These are phyloP conservation scores for Aspergillus luchuensis DNA, from an alignment of 2,329 filamentous ascomycete genomes.

Conservation along the genomic window DNA sequence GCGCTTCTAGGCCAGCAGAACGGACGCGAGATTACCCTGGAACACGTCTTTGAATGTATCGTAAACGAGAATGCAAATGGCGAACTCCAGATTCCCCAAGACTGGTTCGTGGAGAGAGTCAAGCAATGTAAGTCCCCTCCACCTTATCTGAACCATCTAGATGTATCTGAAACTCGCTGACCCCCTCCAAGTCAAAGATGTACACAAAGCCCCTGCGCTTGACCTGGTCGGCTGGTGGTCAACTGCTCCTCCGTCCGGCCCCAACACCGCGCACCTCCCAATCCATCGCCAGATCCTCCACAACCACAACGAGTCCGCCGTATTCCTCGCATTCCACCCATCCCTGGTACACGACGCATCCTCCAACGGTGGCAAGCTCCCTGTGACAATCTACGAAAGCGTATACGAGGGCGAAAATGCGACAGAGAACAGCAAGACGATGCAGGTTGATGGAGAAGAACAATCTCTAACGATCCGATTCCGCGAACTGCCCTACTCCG, in stretches of 20 bases:
- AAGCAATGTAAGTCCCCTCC: constrained; percentile 71
- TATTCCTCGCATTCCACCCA: constrained; percentile 86
- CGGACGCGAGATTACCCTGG: constrained; percentile 85
- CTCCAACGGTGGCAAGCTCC: constrained; percentile 74
- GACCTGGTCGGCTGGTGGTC: constrained; percentile 94
- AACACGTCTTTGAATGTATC: constrained; percentile 87
- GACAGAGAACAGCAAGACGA: constrained; percentile 61
- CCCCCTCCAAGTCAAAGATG: constrained; percentile 70
- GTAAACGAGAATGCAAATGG: constrained; percentile 54
- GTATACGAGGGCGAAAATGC: constrained; percentile 70
- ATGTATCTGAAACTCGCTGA: neutral
- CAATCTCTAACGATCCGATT: constrained; percentile 68
- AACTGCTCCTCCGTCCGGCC: constrained; percentile 71
- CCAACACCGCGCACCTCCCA: constrained; percentile 65
- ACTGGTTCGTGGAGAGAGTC: constrained; percentile 75
- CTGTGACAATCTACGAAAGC: constrained; percentile 88
- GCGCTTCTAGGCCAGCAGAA: constrained; percentile 90
- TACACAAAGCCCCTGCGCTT: constrained; percentile 80
- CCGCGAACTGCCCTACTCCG: constrained; percentile 77
- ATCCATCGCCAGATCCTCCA: constrained; percentile 77
- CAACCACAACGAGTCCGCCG: constrained; percentile 77
- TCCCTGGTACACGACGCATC: constrained; percentile 54
- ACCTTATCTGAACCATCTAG: neutral
- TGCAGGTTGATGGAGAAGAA: constrained; percentile 70
- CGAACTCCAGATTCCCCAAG: constrained; percentile 63